Evolutionary conservation across 1,284 basidiomycete genomes (phyloP).

Genomic region (Limonomyces culmigenus): DNA sequence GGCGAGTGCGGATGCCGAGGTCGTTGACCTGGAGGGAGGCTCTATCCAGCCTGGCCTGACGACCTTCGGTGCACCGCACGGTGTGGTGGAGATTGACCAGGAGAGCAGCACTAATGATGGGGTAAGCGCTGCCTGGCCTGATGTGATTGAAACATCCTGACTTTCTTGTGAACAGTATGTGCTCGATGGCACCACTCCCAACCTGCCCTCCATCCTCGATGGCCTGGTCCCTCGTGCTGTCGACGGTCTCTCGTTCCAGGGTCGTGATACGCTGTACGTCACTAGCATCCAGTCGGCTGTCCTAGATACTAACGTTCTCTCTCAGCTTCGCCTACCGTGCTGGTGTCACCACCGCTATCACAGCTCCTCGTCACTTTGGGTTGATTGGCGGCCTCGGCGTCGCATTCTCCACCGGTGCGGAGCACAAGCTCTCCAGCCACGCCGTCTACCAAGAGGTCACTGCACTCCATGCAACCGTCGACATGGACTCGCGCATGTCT

Average conservation of each 20-base stretch:
- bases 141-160: too few relatives aligned
- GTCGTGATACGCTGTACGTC: conserved; percentile 52
- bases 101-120: conserved; percentile 63
- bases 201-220: conserved; percentile 25
- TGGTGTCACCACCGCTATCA: conserved; percentile 21
- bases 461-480: conserved; percentile 32
- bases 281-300: conserved; percentile 5
- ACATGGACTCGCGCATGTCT: conserved; percentile 16
- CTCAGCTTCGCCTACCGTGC: conserved; percentile 18
- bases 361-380: conserved; percentile 23
- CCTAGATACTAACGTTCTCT: conserved; percentile 6
- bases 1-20: conserved; percentile 16
- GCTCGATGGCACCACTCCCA: conserved; percentile 26
- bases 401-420: conserved; percentile 27
- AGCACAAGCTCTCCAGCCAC: conserved; percentile 24
- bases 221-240: conserved; percentile 43
- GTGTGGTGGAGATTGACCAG: conserved; percentile 38
- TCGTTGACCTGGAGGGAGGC: conserved; percentile 33
- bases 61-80: conserved; percentile 41
- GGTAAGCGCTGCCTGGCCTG: too few relatives aligned
- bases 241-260: conserved; percentile 59
- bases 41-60: conserved; percentile 40
- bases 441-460: conserved; percentile 33
- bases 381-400: conserved; percentile 33
- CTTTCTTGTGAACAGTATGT: too few relatives aligned